phyloP scores from a whole-genome alignment of 2,329 filamentous ascomycete species.

The Talaromyces pinophilus region DNA sequence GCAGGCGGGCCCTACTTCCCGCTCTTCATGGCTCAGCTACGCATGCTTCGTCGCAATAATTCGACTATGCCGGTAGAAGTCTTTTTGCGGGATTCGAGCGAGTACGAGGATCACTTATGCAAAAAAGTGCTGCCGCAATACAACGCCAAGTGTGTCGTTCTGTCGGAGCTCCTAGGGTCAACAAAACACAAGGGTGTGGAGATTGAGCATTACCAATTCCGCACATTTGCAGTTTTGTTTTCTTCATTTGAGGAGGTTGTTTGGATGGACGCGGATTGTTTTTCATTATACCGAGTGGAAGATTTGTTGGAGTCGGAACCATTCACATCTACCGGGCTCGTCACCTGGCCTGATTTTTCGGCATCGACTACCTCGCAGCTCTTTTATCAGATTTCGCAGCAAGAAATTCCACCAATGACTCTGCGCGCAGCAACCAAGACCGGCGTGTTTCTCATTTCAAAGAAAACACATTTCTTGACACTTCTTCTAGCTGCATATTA shows the following conservation, averaged over 20 bases:
- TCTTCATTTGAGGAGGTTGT: conserved; percentile 61
- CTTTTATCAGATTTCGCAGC: conserved; percentile 46
- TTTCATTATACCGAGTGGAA: conserved; percentile 52
- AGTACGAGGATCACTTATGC: conserved; percentile 46
- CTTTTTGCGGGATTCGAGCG: conserved; percentile 42
- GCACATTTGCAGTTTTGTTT: conserved; percentile 59
- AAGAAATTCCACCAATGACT: conserved; percentile 36
- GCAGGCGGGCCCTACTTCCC: conserved; percentile 53
- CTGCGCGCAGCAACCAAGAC: conserved; percentile 41
- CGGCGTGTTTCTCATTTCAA: conserved; percentile 40
- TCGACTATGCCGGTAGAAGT: conserved; percentile 53
- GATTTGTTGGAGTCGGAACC: conserved; percentile 54
- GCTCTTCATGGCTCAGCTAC: conserved; percentile 53
- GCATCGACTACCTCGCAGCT: conserved; percentile 46
- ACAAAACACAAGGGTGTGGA: conserved; percentile 30
- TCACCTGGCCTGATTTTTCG: conserved; percentile 61
- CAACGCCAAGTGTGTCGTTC: conserved; percentile 45
- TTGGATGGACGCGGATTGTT: conserved; percentile 61
- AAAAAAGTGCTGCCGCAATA: conserved; percentile 43
- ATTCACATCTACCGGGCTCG: conserved; percentile 54
- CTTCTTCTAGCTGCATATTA: conserved; percentile 41
- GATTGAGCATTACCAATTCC: conserved; percentile 56
- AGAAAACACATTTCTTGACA: conserved; percentile 38
- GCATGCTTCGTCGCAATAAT: conserved; percentile 55
- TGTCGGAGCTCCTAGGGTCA: conserved; percentile 45